These are phyloP conservation scores for Cucurbita pepo DNA, from an alignment of 306 rosid species.

Conservation along the genomic window DNA sequence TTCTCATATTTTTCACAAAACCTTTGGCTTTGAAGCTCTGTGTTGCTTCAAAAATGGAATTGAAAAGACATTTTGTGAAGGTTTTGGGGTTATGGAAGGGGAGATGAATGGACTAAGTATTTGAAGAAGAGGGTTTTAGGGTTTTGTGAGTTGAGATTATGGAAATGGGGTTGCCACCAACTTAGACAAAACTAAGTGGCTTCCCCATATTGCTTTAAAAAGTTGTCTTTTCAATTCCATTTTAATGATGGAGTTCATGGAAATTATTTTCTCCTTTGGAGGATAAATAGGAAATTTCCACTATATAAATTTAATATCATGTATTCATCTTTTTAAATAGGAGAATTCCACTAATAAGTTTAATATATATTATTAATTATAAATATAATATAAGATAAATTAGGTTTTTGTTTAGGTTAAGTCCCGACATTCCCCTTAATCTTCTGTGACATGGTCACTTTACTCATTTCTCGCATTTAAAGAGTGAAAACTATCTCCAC, in stretches of 20 bases:
- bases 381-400: background rate
- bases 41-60: background rate
- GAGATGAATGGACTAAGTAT: background rate
- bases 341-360: background rate
- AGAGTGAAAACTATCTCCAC: too few relatives aligned
- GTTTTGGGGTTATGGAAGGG: too few relatives aligned
- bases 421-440: too few relatives aligned
- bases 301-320: background rate
- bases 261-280: background rate
- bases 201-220: slow-evolving; percentile 11
- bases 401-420: too few relatives aligned
- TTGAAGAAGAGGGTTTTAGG: slow-evolving; percentile 7
- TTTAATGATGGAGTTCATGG: background rate
- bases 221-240: background rate
- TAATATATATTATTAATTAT: background rate
- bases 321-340: background rate
- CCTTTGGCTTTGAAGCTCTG: background rate
- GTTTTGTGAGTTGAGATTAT: slow-evolving; percentile 4
- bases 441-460: too few relatives aligned
- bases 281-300: background rate
- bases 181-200: slow-evolving; percentile 27
- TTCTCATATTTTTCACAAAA: slow-evolving; percentile 1
- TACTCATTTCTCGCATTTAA: too few relatives aligned
- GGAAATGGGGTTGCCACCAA: slow-evolving; percentile 29
- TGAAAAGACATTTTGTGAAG: background rate